phyloP scores from a whole-genome alignment of 2,329 filamentous ascomycete species.

The Metarhizium robertsii region DNA sequence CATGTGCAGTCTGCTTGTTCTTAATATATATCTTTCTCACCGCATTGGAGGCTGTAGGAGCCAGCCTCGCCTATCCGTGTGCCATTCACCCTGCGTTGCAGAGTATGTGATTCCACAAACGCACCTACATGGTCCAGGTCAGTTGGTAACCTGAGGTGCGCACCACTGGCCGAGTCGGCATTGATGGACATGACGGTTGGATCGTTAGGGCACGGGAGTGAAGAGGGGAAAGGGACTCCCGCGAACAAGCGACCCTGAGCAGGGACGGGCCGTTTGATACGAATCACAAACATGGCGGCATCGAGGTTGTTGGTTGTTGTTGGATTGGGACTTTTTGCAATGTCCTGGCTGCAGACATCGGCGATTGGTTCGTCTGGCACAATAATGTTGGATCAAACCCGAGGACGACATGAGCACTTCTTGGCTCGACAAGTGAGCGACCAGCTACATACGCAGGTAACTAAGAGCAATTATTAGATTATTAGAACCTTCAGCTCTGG shows the following conservation, averaged over 20 bases:
- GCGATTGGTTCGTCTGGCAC: neutral
- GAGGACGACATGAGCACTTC: neutral
- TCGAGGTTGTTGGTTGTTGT: slow-evolving; percentile 1
- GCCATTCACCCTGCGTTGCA: neutral
- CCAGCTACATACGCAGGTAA: neutral
- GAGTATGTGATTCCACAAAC: neutral
- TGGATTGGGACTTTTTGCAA: neutral
- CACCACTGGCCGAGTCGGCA: neutral
- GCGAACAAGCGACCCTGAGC: neutral
- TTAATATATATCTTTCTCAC: neutral
- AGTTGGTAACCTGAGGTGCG: neutral
- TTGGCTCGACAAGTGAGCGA: neutral
- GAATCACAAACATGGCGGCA: neutral
- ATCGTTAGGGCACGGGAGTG: neutral
- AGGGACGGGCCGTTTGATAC: slow-evolving; percentile 4
- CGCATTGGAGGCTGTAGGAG: neutral
- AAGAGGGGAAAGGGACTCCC: neutral
- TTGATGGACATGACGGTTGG: neutral
- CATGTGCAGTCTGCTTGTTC: neutral
- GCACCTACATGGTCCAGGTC: neutral
- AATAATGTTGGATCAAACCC: neutral
- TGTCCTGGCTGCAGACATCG: neutral
- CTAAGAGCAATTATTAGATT: no score
- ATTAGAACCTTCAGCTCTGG: no score
- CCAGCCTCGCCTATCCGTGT: neutral